phyloP scores from a whole-genome alignment of 2,329 filamentous ascomycete genomes.

The Ophiostoma sp. region DNA sequence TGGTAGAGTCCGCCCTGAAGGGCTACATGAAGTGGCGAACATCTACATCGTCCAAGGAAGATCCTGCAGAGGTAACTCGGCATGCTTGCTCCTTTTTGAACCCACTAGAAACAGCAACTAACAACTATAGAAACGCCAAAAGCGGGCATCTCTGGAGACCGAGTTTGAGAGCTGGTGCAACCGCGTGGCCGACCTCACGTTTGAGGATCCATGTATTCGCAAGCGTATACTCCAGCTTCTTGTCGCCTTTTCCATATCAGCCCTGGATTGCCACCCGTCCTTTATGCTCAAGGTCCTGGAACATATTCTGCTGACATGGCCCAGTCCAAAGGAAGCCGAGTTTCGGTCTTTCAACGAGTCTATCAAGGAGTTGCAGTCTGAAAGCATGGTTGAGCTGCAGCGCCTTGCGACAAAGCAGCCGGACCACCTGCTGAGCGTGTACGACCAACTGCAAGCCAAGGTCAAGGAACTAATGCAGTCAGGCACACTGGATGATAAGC shows the following conservation, averaged over 20 bases:
- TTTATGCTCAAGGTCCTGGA: slow-evolving; percentile 89
- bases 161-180: slow-evolving; percentile 68
- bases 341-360: slow-evolving; percentile 75
- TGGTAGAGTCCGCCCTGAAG: slow-evolving; percentile 82
- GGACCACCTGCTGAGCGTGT: slow-evolving; percentile 80
- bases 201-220: slow-evolving; percentile 78
- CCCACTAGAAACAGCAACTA: no score
- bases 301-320: slow-evolving; percentile 79
- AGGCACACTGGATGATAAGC: slow-evolving; percentile 70
- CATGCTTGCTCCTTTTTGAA: no score
- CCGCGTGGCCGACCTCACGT: slow-evolving; percentile 61
- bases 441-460: slow-evolving; percentile 77
- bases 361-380: slow-evolving; percentile 78
- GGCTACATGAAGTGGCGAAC: slow-evolving; percentile 76
- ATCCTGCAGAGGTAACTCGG: slow-evolving; percentile 37
- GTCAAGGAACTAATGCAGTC: slow-evolving; percentile 74
- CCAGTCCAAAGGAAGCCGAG: slow-evolving; percentile 58
- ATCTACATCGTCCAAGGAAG: slow-evolving; percentile 17
- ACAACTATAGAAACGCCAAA: slow-evolving; percentile 39
- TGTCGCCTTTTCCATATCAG: slow-evolving; percentile 77
- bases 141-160: slow-evolving; percentile 53
- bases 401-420: slow-evolving; percentile 85
- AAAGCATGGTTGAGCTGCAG: slow-evolving; percentile 82
- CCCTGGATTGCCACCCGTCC: slow-evolving; percentile 66
- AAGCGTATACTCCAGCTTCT: slow-evolving; percentile 76